Percentiles rank a stretch among this genome's conserved stretches.
These are phyloP conservation scores for Saccharomyces hybrid DNA, from an alignment of 1,139 yeast genomes.

Conservation along the genomic window DNA sequence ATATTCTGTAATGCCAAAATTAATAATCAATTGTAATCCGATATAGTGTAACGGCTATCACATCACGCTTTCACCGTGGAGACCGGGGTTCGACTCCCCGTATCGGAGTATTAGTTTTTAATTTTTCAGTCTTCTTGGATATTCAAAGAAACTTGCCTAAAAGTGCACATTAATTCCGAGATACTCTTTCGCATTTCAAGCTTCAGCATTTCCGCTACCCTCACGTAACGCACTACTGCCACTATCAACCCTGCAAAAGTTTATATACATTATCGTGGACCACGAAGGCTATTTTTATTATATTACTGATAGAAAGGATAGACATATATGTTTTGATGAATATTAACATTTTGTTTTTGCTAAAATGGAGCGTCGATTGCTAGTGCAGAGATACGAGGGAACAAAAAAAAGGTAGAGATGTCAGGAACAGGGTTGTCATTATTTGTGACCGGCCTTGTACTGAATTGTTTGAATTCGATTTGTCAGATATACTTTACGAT, in stretches of 20 bases:
- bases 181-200: too few species aligned
- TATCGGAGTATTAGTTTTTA: constrained; percentile 3
- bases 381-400: too few species aligned
- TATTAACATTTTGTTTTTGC: too few species aligned
- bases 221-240: too few species aligned
- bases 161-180: too few species aligned
- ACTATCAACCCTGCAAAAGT: neutral
- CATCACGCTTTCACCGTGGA: constrained; percentile 5
- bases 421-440: neutral
- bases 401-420: neutral
- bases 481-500: neutral
- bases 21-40: neutral
- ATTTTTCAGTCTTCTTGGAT: neutral
- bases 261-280: neutral
- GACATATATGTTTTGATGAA: too few species aligned
- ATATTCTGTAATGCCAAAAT: too few species aligned
- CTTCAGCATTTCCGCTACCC: too few species aligned
- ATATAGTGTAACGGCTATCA: constrained; percentile 7
- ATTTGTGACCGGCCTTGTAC: neutral
- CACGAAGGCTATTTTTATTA: neutral
- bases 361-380: too few species aligned
- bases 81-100: constrained; percentile 1
- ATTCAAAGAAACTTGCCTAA: too few species aligned
- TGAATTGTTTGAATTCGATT: neutral
- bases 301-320: neutral